A percentile compares a stretch with the other conserved stretches of the same genome.
phyloP scores from a whole-genome alignment of 441 rosid species.

The Geranium incanum region DNA sequence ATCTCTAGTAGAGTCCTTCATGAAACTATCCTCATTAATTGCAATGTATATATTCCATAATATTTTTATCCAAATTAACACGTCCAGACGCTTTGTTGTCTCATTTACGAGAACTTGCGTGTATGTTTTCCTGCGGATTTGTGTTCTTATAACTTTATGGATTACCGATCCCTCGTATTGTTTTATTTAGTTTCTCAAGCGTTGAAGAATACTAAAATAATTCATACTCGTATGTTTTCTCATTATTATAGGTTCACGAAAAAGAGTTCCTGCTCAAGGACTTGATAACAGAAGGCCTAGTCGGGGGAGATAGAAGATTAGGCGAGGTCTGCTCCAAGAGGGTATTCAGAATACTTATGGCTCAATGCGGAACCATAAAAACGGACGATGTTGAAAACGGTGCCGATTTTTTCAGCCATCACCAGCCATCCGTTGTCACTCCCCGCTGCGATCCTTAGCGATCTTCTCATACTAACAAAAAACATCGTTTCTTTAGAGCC shows the following conservation, averaged over 20 bases:
- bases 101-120: not conserved
- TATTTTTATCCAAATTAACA: no score
- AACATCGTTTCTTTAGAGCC: not conserved
- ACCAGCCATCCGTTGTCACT: constrained; percentile 17
- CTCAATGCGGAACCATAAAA: constrained; percentile 57
- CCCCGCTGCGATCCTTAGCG: constrained; percentile 8
- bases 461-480: not conserved
- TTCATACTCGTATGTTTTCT: no score
- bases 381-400: constrained; percentile 86
- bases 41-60: no score
- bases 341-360: constrained; percentile 78
- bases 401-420: constrained; percentile 59
- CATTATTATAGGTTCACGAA: constrained; percentile 55
- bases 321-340: constrained; percentile 88
- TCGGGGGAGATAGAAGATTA: constrained; percentile 59
- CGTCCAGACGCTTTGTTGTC: not conserved
- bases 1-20: not conserved
- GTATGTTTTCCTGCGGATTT: not conserved
- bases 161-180: not conserved
- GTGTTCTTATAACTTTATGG: not conserved
- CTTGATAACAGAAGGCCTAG: constrained; percentile 57
- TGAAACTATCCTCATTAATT: not conserved
- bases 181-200: not conserved
- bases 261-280: constrained; percentile 81
- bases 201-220: no score